Conservation (phyloP, 129 eudicot species). For the Flaveria trinervia region DNA sequence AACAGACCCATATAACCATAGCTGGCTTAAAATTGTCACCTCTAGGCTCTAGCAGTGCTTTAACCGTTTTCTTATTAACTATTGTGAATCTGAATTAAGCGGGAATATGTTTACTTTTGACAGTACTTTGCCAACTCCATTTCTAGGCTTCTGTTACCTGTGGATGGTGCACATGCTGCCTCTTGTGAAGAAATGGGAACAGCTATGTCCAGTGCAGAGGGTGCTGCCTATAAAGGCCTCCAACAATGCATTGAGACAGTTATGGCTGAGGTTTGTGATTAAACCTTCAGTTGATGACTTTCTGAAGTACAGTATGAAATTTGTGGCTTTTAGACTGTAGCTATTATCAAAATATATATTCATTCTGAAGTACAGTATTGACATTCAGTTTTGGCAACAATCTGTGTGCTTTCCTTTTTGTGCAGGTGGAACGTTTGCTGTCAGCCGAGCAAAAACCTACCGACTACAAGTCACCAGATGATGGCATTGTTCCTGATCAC, state of each 20-base stretch:
- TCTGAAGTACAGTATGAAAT: background rate
- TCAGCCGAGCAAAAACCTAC: slow-evolving; percentile 97
- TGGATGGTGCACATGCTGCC: slow-evolving; percentile 99
- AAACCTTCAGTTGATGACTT: slow-evolving; percentile 14
- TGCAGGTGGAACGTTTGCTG: slow-evolving; percentile 89
- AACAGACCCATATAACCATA: background rate
- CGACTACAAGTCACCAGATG: slow-evolving; percentile 97
- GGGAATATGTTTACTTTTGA: slow-evolving; percentile 25
- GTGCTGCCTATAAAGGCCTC: slow-evolving; percentile 96
- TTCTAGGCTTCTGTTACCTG: slow-evolving; percentile 88
- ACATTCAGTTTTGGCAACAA: background rate
- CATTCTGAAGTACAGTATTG: background rate
- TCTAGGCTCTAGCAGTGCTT: background rate
- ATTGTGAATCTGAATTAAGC: slow-evolving; percentile 14
- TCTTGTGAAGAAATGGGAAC: slow-evolving; percentile 94
- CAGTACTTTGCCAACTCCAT: slow-evolving; percentile 93
- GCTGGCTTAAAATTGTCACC: background rate
- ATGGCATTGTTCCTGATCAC: slow-evolving; percentile 95
- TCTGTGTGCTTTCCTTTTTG: background rate
- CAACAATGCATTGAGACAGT: slow-evolving; percentile 98
- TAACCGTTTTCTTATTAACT: slow-evolving; percentile 12
- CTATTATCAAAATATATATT: background rate
- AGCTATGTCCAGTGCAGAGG: slow-evolving; percentile 94
- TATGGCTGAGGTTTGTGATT: slow-evolving; percentile 83
- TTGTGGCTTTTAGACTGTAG: background rate